Evolutionary conservation across 2,329 filamentous ascomycete genomes (phyloP), one percentile per base, ranked within the genome.

Genomic region (Colletotrichum cuscutae): DNA sequence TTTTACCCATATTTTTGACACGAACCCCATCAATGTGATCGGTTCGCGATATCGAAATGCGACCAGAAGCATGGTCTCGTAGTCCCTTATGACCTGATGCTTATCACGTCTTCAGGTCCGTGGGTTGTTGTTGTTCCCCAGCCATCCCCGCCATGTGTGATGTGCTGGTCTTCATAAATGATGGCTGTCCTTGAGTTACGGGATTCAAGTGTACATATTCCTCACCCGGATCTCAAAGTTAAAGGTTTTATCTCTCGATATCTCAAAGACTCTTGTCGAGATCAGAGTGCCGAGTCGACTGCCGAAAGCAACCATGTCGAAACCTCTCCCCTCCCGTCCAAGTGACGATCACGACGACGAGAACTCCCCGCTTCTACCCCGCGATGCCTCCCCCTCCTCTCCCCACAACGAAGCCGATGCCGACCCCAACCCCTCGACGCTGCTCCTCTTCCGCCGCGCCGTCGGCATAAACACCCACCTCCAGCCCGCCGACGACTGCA

Each of bases 371-470:
- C 70, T 72, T 28, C 54, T 65, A 26, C 52, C 68, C 28, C 68
- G 61, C 32, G 46, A 53, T 32, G 61, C 12, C 42, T 22, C 42
- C 42, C 19, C 42, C 42, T 22, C 11, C 37, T 30, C 15, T 28
- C 46, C 46, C 37, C 58, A 53, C 35, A 22, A 3, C 30, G 11
- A 30, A 0, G 5, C 13, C 37, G 6, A n/a, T 26, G 42, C 30
- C 62, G 74, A 66, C 3, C 63, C 77, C 49, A 81, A 82, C 74
- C 82, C 84, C 74, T 82, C 85, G 70, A 81, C 81, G 74, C 78
- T 87, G 1, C 53, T 81, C 24, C 81, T 86, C 54, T 87, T 86
- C 77, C 80, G 84, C 28, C 79, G 80, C 5, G 85, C 86, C 0
- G 74, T 87, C 0, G 85, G 85, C 2, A 86, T 87, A 76, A 83